Evolutionary conservation across 805 yeast species (phyloP).

Genomic region (Nakazawaea populi): DNA sequence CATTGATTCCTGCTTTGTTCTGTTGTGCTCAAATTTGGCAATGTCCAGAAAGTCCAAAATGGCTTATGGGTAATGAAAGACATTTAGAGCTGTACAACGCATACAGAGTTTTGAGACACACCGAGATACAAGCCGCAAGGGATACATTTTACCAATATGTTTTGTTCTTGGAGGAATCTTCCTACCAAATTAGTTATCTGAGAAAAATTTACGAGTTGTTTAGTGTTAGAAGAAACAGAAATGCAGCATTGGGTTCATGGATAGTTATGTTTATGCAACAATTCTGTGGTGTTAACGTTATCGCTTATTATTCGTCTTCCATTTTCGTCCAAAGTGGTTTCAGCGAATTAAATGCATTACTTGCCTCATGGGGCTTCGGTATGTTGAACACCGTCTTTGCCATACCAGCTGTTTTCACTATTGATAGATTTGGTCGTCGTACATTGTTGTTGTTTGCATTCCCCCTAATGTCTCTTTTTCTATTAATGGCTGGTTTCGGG

Average conservation of each 20-base stretch:
- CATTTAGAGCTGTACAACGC: slow-evolving; percentile 54
- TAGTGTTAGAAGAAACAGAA: slow-evolving; percentile 73
- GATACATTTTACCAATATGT: slow-evolving; percentile 67
- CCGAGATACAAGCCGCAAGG: slow-evolving; percentile 58
- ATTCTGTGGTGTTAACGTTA: slow-evolving; percentile 85
- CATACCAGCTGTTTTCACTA: slow-evolving; percentile 74
- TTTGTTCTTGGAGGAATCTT: slow-evolving; percentile 54
- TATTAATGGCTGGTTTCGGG: slow-evolving; percentile 61
- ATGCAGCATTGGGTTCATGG: slow-evolving; percentile 76
- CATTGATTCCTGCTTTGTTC: slow-evolving; percentile 58
- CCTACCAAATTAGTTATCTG: slow-evolving; percentile 39
- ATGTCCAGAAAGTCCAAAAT: slow-evolving; percentile 72
- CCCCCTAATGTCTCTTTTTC: slow-evolving; percentile 58
- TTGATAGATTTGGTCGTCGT: slow-evolving; percentile 75
- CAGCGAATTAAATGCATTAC: slow-evolving; percentile 52
- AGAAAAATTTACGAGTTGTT: slow-evolving; percentile 52
- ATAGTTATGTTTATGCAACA: slow-evolving; percentile 88
- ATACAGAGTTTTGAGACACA: slow-evolving; percentile 40
- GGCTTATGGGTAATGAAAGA: slow-evolving; percentile 69
- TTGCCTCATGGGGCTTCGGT: slow-evolving; percentile 87
- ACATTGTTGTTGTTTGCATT: slow-evolving; percentile 50
- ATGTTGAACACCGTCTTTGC: slow-evolving; percentile 76
- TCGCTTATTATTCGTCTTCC: slow-evolving; percentile 78
- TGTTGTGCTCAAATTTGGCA: slow-evolving; percentile 57
- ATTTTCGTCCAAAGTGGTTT: slow-evolving; percentile 69